A percentile compares a stretch with the other conserved stretches of the same genome.
Evolutionary conservation across 345 rosid genomes (phyloP).

Genomic region (Corymbia maculata): DNA sequence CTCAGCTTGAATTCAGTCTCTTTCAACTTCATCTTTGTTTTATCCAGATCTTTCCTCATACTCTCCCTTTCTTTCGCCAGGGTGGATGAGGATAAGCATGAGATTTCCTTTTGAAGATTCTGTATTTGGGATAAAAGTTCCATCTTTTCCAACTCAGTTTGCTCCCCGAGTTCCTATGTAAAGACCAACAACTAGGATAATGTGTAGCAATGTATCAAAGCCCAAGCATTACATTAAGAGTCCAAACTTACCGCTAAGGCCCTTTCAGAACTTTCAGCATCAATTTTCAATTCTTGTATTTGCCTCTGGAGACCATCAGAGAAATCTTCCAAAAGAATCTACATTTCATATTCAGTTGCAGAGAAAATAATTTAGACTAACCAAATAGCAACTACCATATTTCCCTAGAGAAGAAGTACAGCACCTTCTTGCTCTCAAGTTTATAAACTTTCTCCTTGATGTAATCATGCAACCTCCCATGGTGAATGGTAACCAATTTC

Average conservation of each 20-base stretch:
- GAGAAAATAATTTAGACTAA: background rate
- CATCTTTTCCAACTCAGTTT: conserved; percentile 42
- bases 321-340: conserved; percentile 40
- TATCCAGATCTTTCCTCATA: conserved; percentile 80
- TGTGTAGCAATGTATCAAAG: background rate
- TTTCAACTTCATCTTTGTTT: conserved; percentile 65
- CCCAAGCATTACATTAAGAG: background rate
- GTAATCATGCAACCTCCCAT: conserved; percentile 21
- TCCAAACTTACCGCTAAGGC: conserved; percentile 30
- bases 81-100: conserved; percentile 43
- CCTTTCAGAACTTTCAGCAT: conserved; percentile 36
- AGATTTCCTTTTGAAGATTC: conserved; percentile 63
- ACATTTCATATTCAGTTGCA: conserved; percentile 5
- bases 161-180: conserved; percentile 45
- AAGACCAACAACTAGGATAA: background rate
- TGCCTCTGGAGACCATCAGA: conserved; percentile 42
- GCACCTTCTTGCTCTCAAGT: conserved; percentile 65
- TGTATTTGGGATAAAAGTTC: conserved; percentile 49
- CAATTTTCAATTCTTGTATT: conserved; percentile 30
- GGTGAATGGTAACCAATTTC: conserved; percentile 24
- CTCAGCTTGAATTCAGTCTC: conserved; percentile 80
- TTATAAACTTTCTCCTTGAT: conserved; percentile 37
- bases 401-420: background rate
- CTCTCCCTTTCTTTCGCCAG: conserved; percentile 72
- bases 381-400: background rate